phyloP scores from a whole-genome alignment of 2,329 filamentous ascomycete species.

The Pyrenochaeta sp. region DNA sequence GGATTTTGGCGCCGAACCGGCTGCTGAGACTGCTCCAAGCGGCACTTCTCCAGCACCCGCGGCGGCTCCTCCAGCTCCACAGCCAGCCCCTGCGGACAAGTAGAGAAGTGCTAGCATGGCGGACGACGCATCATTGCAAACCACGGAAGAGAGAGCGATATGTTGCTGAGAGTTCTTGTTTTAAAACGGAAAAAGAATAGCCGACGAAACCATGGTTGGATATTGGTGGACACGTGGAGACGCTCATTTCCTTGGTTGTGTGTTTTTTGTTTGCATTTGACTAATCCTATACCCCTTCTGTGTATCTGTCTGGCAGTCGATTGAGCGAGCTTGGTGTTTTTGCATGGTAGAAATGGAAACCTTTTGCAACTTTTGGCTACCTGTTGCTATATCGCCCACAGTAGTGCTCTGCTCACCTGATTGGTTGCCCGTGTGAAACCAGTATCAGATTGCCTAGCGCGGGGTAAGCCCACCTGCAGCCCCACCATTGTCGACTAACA shows the following conservation, averaged over 20 bases:
- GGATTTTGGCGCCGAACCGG: conserved; percentile 30
- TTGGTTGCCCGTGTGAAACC: too few relatives aligned
- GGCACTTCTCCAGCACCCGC: conserved; percentile 16
- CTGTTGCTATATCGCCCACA: too few relatives aligned
- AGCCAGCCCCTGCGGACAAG: conserved; percentile 22
- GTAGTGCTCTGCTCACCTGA: too few relatives aligned
- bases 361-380: too few relatives aligned
- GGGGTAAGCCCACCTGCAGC: too few relatives aligned
- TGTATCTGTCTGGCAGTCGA: conserved; percentile 3
- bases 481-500: too few relatives aligned
- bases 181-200: neutral
- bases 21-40: conserved; percentile 20
- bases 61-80: conserved; percentile 9
- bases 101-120: conserved; percentile 14
- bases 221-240: neutral
- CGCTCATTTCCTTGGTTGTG: neutral
- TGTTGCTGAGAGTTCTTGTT: neutral
- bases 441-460: too few relatives aligned
- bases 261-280: conserved; percentile 22
- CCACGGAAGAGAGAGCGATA: too few relatives aligned
- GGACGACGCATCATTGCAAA: too few relatives aligned
- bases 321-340: neutral
- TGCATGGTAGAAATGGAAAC: neutral
- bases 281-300: conserved; percentile 45
- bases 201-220: neutral